Conservation (phyloP, 2,329 filamentous ascomycete species). For the Alternaria sp. region DNA sequence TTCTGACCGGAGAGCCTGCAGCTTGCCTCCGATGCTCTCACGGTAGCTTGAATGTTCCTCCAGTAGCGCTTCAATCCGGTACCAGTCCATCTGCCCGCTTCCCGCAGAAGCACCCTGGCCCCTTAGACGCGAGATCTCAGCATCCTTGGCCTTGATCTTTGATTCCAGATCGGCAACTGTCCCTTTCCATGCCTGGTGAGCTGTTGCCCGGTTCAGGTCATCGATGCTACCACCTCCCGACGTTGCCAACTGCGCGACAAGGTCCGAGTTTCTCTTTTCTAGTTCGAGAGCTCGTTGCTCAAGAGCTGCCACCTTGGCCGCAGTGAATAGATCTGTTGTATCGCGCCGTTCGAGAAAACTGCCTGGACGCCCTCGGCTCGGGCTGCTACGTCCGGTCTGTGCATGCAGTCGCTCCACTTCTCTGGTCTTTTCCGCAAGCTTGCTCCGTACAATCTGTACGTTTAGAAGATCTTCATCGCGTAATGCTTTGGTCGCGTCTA, state of each 20-base stretch:
- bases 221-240: conserved; percentile 42
- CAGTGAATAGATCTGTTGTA: conserved; percentile 53
- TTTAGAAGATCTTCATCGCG: conserved; percentile 55
- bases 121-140: conserved; percentile 35
- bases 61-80: conserved; percentile 49
- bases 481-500: conserved; percentile 51
- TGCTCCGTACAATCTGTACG: conserved; percentile 49
- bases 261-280: conserved; percentile 51
- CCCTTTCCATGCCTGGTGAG: conserved; percentile 49
- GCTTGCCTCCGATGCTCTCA: conserved; percentile 47
- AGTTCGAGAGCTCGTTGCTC: conserved; percentile 55
- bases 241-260: conserved; percentile 41
- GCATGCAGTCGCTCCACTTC: conserved; percentile 43
- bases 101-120: conserved; percentile 14
- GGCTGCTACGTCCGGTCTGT: conserved; percentile 33
- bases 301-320: conserved; percentile 53
- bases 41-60: conserved; percentile 52
- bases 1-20: conserved; percentile 51
- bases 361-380: conserved; percentile 36
- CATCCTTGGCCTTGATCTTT: conserved; percentile 43
- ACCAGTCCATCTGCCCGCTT: conserved; percentile 36
- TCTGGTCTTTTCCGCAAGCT: conserved; percentile 52
- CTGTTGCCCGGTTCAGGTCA: conserved; percentile 44
- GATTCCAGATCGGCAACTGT: conserved; percentile 40
- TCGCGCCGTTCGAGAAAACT: conserved; percentile 47